Evolutionary conservation across 169 alveolate genomes (phyloP).

Genomic region (Eimeria maxima): DNA sequence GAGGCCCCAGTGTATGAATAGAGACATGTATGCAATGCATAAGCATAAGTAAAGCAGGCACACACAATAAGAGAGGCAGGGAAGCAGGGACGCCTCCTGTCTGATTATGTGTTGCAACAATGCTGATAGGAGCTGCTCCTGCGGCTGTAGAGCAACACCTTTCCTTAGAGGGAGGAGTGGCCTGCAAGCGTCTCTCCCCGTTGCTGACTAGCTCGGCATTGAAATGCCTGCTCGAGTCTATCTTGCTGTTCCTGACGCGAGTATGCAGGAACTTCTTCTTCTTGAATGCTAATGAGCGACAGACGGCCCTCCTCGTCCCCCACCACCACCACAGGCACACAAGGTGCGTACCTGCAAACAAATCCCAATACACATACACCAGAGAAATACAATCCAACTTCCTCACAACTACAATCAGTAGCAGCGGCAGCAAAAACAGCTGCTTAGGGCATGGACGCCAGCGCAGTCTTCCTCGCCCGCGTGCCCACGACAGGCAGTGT

Average conservation of each 20-base stretch:
- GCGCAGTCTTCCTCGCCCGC: too few relatives aligned
- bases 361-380: too few relatives aligned
- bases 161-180: background rate
- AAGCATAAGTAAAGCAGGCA: too few relatives aligned
- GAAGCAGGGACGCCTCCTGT: too few relatives aligned
- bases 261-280: slow-evolving; percentile 68
- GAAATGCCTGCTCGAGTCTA: slow-evolving; percentile 57
- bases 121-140: background rate
- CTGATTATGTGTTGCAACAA: too few relatives aligned
- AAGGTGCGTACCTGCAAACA: slow-evolving; percentile 88
- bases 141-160: background rate
- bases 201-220: background rate
- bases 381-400: too few relatives aligned
- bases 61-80: background rate
- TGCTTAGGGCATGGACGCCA: too few relatives aligned
- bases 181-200: background rate
- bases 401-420: too few relatives aligned
- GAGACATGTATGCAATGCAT: too few relatives aligned
- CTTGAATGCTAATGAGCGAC: slow-evolving; percentile 90
- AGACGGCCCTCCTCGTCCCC: slow-evolving; percentile 93
- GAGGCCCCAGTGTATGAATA: background rate
- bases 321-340: slow-evolving; percentile 92
- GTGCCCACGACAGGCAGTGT: too few relatives aligned
- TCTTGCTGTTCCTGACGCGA: slow-evolving; percentile 76
- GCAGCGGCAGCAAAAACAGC: too few relatives aligned